A percentile compares a stretch with the other conserved stretches of the same genome.
These are phyloP conservation scores for Neurospora crassa DNA, from an alignment of 2,329 filamentous ascomycete species.

Conservation along the genomic window DNA sequence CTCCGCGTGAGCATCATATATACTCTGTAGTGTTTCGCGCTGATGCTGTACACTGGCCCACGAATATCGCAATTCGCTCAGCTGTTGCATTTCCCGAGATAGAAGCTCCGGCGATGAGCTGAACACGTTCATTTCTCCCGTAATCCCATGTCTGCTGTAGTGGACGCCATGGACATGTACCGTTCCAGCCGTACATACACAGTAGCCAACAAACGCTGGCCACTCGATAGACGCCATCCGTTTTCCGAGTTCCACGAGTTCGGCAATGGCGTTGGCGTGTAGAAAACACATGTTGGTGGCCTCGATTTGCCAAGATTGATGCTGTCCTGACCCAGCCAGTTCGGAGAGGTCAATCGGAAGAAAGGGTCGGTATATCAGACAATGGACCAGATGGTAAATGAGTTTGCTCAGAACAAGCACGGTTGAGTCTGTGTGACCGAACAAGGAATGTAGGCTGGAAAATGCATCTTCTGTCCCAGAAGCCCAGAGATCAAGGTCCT, in stretches of 20 bases:
- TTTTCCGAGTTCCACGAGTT: conserved; percentile 70
- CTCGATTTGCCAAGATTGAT: conserved; percentile 89
- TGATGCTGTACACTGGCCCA: conserved; percentile 78
- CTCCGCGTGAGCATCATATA: conserved; percentile 71
- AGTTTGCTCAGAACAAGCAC: conserved; percentile 75
- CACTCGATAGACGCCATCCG: conserved; percentile 69
- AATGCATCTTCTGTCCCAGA: conserved; percentile 73
- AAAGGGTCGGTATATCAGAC: conserved; percentile 78
- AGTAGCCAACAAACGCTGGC: conserved; percentile 81
- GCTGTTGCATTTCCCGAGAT: conserved; percentile 68
- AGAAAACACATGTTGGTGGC: conserved; percentile 79
- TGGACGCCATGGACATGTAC: conserved; percentile 82
- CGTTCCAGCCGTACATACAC: conserved; percentile 76
- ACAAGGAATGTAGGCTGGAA: conserved; percentile 62
- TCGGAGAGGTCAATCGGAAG: conserved; percentile 76
- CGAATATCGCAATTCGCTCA: conserved; percentile 62
- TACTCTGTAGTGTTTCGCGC: conserved; percentile 64
- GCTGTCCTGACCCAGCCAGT: conserved; percentile 68
- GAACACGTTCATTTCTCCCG: conserved; percentile 52
- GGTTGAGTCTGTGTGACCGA: conserved; percentile 69
- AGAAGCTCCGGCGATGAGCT: conserved; percentile 57
- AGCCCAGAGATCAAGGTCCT: conserved; percentile 78
- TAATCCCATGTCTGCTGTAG: conserved; percentile 48
- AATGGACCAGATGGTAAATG: conserved; percentile 80
- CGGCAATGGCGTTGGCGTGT: conserved; percentile 79